These are phyloP conservation scores for Allium fistulosum DNA, from an alignment of 106 monocot species.

Conservation along the genomic window DNA sequence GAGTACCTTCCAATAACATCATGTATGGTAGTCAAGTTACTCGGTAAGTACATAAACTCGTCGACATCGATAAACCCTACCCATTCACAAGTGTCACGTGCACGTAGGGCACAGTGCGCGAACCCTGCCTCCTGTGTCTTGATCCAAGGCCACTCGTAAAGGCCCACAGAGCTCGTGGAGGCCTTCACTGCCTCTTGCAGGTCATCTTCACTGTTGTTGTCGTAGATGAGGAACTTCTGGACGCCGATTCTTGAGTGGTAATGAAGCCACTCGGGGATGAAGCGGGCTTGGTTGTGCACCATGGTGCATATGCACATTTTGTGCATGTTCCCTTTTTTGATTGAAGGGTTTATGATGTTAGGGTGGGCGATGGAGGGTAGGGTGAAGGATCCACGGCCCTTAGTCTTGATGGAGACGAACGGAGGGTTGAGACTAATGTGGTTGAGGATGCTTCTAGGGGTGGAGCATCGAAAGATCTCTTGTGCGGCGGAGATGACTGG, in stretches of 20 bases:
- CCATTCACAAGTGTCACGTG: slow-evolving; percentile 68
- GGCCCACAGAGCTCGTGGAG: slow-evolving; percentile 27
- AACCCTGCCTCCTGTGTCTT: slow-evolving; percentile 97
- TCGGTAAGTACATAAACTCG: slow-evolving; percentile 81
- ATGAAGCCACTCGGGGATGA: slow-evolving; percentile 73
- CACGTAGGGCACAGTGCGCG: slow-evolving; percentile 78
- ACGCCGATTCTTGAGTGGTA: slow-evolving; percentile 78
- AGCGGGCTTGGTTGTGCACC: slow-evolving; percentile 92
- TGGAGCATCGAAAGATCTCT: slow-evolving; percentile 82
- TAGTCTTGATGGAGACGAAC: slow-evolving; percentile 54
- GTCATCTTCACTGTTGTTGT: slow-evolving; percentile 90
- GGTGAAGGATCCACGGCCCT: slow-evolving; percentile 32
- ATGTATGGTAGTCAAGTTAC: slow-evolving; percentile 18
- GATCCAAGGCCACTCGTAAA: slow-evolving; percentile 81
- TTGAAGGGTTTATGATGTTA: slow-evolving; percentile 7
- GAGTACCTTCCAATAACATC: slow-evolving; percentile 64
- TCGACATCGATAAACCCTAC: slow-evolving; percentile 95
- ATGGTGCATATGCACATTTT: slow-evolving; percentile 92
- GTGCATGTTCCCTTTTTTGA: slow-evolving; percentile 16
- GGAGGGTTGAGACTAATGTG: slow-evolving; percentile 14
- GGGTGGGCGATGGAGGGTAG: slow-evolving; percentile 67
- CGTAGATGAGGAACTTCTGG: slow-evolving; percentile 84
- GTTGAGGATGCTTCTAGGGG: slow-evolving; percentile 59
- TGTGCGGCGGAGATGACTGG: slow-evolving; percentile 55
- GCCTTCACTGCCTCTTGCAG: slow-evolving; percentile 30